phyloP scores from a whole-genome alignment of 306 rosid species.

The Cucurbita maxima region DNA sequence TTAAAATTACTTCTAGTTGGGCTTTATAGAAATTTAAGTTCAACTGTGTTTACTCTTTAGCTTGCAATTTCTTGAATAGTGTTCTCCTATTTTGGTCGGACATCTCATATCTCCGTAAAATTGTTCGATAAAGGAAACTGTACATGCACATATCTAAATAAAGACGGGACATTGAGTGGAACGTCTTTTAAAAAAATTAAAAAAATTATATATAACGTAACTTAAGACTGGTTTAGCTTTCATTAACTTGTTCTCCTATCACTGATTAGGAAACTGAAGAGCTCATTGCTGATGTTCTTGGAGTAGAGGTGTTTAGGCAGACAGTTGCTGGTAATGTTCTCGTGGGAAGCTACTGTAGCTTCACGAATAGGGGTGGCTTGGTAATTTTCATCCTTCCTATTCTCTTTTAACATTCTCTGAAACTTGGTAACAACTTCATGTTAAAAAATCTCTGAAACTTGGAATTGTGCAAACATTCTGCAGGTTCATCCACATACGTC shows the following conservation, averaged over 20 bases:
- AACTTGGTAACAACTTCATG: not conserved
- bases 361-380: slow-evolving; percentile 88
- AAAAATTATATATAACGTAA: not conserved
- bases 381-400: slow-evolving; percentile 16
- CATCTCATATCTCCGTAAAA: not conserved
- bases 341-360: slow-evolving; percentile 79
- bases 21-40: not conserved
- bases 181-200: not conserved
- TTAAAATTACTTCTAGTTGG: not conserved
- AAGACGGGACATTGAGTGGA: not conserved
- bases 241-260: not conserved
- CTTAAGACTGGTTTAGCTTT: too few species aligned
- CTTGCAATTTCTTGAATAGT: not conserved
- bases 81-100: not conserved
- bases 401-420: not conserved
- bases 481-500: slow-evolving; percentile 97
- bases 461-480: not conserved
- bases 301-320: slow-evolving; percentile 94
- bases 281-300: slow-evolving; percentile 83
- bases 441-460: not conserved
- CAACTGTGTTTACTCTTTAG: not conserved
- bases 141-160: not conserved
- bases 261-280: slow-evolving; percentile 71
- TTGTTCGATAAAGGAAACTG: not conserved
- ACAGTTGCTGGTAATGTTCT: slow-evolving; percentile 83